Percentiles rank a stretch among this genome's conserved stretches.
These are phyloP conservation scores for Trametes pubescens DNA, from an alignment of 1,284 basidiomycete genomes.

Conservation along the genomic window DNA sequence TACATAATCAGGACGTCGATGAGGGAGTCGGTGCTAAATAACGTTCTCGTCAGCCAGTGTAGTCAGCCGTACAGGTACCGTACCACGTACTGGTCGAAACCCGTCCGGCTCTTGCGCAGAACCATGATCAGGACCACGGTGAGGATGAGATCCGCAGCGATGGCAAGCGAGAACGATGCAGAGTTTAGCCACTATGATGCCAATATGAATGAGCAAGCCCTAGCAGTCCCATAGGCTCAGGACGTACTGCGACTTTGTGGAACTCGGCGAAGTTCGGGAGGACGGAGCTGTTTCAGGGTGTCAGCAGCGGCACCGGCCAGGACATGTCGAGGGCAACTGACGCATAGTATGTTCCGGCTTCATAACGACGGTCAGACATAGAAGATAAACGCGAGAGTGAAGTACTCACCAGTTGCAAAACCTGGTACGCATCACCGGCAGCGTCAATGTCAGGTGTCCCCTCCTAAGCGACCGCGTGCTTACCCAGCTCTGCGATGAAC, in stretches of 20 bases:
- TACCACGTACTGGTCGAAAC: constrained; percentile 10
- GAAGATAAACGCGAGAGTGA: neutral
- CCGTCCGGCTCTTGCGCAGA: constrained; percentile 14
- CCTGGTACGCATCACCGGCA: neutral
- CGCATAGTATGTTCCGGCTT: constrained; percentile 19
- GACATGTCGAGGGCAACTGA: neutral
- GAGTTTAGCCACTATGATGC: constrained; percentile 18
- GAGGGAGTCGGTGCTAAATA: constrained; percentile 16
- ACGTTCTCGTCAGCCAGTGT: neutral
- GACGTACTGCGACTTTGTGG: constrained; percentile 8
- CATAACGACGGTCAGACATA: neutral
- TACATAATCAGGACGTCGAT: constrained; percentile 20
- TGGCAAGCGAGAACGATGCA: constrained; percentile 11
- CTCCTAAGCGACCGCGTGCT: neutral
- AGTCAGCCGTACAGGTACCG: neutral
- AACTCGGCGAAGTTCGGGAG: constrained; percentile 19
- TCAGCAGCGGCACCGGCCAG: neutral
- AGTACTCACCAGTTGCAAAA: neutral
- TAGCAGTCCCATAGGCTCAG: too few relatives aligned
- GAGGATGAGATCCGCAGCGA: constrained; percentile 13
- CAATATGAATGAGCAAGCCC: too few relatives aligned
- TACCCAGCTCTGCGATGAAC: neutral
- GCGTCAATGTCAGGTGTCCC: neutral
- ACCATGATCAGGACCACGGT: constrained; percentile 15
- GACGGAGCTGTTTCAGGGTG: constrained; percentile 1